A percentile compares a stretch with the other conserved stretches of the same genome.
These are phyloP conservation scores for Iberis pinnata DNA, from an alignment of 345 rosid species.

Conservation along the genomic window DNA sequence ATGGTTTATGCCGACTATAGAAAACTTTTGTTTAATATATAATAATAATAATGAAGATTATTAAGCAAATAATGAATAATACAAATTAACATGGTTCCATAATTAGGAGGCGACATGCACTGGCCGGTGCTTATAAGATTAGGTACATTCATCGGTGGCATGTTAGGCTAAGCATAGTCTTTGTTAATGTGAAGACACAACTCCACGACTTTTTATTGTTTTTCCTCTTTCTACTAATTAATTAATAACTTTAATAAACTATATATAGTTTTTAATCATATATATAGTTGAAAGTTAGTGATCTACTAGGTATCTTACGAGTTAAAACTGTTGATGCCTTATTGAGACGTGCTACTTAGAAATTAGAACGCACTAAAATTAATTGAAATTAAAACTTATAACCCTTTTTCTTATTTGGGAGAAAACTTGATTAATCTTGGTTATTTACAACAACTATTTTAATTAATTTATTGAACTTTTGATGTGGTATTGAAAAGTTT, in stretches of 20 bases:
- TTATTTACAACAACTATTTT: too few relatives aligned
- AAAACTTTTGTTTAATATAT: constrained; percentile 2
- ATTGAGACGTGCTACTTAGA: too few relatives aligned
- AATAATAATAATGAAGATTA: neutral
- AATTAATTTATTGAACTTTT: too few relatives aligned
- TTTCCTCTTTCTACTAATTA: neutral
- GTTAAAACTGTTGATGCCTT: too few relatives aligned
- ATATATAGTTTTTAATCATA: neutral
- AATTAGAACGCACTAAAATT: too few relatives aligned
- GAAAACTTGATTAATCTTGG: too few relatives aligned
- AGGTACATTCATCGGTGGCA: constrained; percentile 37
- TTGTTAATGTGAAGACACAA: constrained; percentile 29
- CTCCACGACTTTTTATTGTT: constrained; percentile 14
- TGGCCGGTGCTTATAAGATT: constrained; percentile 32
- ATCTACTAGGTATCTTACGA: neutral
- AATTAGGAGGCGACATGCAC: constrained; percentile 30
- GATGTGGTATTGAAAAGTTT: too few relatives aligned
- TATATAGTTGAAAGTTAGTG: constrained; percentile 15
- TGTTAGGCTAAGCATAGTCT: constrained; percentile 31
- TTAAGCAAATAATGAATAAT: constrained; percentile 22
- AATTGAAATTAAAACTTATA: too few relatives aligned
- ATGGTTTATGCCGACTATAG: constrained; percentile 15
- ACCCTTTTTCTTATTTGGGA: too few relatives aligned
- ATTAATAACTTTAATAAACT: neutral
- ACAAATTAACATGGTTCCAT: constrained; percentile 20